Base-by-base conservation (phyloP, 75 land plant species). In the Selaginella tamariscina region DNA sequence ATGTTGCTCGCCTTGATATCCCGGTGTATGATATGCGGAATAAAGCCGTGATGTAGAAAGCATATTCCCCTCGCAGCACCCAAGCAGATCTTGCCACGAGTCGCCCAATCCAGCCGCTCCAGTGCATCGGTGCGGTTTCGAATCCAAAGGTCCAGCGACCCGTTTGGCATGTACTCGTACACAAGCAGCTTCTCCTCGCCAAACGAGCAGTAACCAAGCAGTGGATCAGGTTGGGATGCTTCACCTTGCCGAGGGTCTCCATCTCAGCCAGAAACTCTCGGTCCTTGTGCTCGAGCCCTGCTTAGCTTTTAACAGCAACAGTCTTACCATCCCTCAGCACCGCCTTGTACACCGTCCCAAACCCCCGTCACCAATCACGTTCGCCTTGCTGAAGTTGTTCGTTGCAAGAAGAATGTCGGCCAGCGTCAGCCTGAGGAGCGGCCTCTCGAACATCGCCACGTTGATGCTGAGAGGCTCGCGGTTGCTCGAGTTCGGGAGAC, bases 31-130 rank as follows among this genome's bases (percentile, higher is more conserved):
- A 95, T 82, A 24, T 88, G 92, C 44, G 89, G 82, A 26, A 79
- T 76, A 27, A 88, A 76, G 29, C 85, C 84, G 29, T 96, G 94
- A 71, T 95, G 99, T 29, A 90, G 92, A 73, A 91, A 90, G 55
- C 86, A 81, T 55, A 95, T 82, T n/a, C 89, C 99, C 30, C 73
- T 78, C 65, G 99, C 99, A 32, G 92, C 81, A 32, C 97, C 99
- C 28, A 83, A 59, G 44, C 92, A 91, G 49, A 95, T 86, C 70
- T 81, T 87, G 24, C 90, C 76, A 56, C 99, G 77, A 32, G 56
- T 68, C 27, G 77, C 79, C 99, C 99, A 95, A 44, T 91, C 89
- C 80, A 95, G 65, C 13, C 57, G 75, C 56, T 77, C 82, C 1
- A 79, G 32, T 0, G 82, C 75, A 33, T 75, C 78, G 1, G 70